Evolutionary conservation across 495 filamentous ascomycete species (phyloP), one percentile per base, ranked within the genome.

Genomic region (Beverwykella pulmonaria): DNA sequence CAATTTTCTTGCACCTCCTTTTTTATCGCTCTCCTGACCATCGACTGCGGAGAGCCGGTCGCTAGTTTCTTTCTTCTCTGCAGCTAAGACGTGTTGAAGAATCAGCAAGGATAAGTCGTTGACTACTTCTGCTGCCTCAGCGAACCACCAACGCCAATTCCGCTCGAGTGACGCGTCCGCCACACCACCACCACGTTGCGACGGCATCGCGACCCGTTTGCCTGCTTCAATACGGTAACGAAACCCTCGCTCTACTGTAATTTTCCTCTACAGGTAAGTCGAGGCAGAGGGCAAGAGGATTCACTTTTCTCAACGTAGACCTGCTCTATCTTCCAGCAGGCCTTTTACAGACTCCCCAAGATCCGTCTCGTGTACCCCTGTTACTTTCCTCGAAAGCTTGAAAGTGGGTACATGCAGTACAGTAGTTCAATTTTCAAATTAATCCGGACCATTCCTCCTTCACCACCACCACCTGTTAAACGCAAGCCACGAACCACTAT

Each of bases 91-190:
- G 54, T 19, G 54, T 57, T 46, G 20, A 44, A 44, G 22, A 41
- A 3, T 10, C 20, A 12, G 17, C 54, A 39, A 57, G 54, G 54
- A 55, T 36, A 29, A 20, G 52, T 17, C 17, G 26, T 55, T n/a
- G 14, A 36, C 29, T 55, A 17, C 25, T 34, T 10, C 30, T 15
- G 25, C 17, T 2, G n/a, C 19, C n/a, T 19, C 25, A 27, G 52
- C 10, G n/a, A 55, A 55, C 30, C 52, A 34, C 29, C 52, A 55
- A 22, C 52, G 9, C 25, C 30, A n/a, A 34, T 57, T n/a, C 53
- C 53, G 53, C 53, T 17, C 10, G 20, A 58, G 44, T 32, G 59
- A 61, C 47, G 59, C 59, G 44, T 61, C 59, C 30, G 17, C 49
- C 26, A 52, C 49, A 63, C 48, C 59, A 53, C 25, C 44, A 44